These are phyloP conservation scores for Lepidium campestre DNA, from an alignment of 441 rosid species.

Conservation along the genomic window DNA sequence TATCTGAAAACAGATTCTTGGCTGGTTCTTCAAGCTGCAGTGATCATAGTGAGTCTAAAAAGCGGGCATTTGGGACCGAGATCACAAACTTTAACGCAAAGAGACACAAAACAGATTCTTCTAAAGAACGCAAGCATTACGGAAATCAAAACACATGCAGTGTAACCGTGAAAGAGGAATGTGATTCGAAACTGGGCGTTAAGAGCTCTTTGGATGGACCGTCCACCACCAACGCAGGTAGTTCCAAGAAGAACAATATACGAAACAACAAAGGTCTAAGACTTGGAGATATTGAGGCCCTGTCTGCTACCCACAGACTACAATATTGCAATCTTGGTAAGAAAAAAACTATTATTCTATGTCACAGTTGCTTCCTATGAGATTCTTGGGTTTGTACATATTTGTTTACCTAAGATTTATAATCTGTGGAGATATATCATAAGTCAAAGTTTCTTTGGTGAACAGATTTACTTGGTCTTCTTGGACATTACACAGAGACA, in stretches of 20 bases:
- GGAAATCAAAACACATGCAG: constrained; percentile 27
- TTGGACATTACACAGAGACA: constrained; percentile 63
- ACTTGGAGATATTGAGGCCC: constrained; percentile 38
- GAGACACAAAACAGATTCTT: constrained; percentile 37
- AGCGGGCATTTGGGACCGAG: constrained; percentile 60
- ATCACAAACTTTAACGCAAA: constrained; percentile 45
- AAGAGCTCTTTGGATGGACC: constrained; percentile 52
- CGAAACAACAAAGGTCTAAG: constrained; percentile 28
- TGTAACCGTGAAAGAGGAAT: constrained; percentile 26
- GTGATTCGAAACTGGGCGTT: constrained; percentile 21
- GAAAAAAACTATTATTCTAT: neutral
- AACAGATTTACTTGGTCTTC: constrained; percentile 64
- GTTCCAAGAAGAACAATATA: constrained; percentile 8
- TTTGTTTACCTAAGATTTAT: neutral
- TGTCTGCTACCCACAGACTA: constrained; percentile 38
- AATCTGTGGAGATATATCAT: neutral
- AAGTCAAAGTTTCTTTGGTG: constrained; percentile 20
- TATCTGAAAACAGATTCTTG: constrained; percentile 19
- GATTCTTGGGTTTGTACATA: neutral
- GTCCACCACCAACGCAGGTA: constrained; percentile 39
- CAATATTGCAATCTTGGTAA: constrained; percentile 65
- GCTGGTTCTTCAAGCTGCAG: constrained; percentile 11
- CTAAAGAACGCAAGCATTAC: constrained; percentile 24
- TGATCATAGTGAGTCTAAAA: constrained; percentile 40
- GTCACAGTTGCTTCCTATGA: neutral